These are phyloP conservation scores for Dimargaris xerosporica DNA, from an alignment of 192 early-diverging fungal species.

Conservation along the genomic window DNA sequence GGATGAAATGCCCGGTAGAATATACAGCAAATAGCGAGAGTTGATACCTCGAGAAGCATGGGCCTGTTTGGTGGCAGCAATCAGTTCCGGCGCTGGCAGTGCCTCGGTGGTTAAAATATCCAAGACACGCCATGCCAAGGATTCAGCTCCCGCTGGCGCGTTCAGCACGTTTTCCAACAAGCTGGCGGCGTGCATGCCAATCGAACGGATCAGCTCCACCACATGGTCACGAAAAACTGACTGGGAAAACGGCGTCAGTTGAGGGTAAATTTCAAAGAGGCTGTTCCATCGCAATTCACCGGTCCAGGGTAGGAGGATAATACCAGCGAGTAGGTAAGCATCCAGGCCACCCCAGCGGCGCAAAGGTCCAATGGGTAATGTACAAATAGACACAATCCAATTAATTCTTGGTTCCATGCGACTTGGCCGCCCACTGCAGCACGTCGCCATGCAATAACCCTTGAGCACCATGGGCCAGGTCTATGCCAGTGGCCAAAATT, in stretches of 20 bases:
- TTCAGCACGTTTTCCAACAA: background rate
- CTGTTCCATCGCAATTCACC: too few species aligned
- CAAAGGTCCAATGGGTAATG: too few species aligned
- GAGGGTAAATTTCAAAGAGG: constrained; percentile 1
- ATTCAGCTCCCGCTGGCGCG: background rate
- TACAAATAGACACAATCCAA: too few species aligned
- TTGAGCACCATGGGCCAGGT: too few species aligned
- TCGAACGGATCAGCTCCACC: background rate
- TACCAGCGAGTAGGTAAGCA: too few species aligned
- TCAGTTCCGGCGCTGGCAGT: background rate
- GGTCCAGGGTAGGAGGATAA: too few species aligned
- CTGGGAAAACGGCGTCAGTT: constrained; percentile 1
- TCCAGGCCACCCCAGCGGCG: too few species aligned
- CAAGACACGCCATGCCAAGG: background rate
- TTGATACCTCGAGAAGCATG: background rate
- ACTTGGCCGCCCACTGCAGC: too few species aligned
- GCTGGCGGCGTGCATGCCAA: background rate
- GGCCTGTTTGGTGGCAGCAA: too few species aligned
- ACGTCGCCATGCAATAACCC: too few species aligned
- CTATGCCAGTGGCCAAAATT: too few species aligned
- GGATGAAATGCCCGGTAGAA: background rate
- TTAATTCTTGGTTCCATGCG: too few species aligned
- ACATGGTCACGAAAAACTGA: constrained; percentile 5
- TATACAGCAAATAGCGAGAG: background rate
- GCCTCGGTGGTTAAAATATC: background rate